A percentile compares a stretch with the other conserved stretches of the same genome.
phyloP scores from a whole-genome alignment of 495 filamentous ascomycete genomes.

The Saxispiralis lemnorum region DNA sequence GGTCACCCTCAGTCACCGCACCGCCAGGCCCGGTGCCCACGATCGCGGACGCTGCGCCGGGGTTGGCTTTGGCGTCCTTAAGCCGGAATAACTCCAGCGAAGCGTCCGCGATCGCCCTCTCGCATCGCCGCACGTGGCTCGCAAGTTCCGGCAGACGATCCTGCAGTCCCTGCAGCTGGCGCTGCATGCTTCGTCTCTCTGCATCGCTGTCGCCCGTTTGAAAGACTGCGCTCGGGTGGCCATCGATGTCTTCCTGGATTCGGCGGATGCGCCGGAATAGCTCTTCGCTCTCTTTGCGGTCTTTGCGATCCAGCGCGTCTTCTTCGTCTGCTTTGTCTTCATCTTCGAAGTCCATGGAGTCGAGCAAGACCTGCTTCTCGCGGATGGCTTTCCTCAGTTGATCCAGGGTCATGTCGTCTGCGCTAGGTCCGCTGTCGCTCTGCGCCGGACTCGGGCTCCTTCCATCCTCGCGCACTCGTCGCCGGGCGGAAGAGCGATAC shows the following conservation, averaged over 20 bases:
- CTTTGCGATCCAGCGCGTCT: constrained; percentile 73
- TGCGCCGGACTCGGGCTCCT: constrained; percentile 55
- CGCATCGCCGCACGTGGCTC: constrained; percentile 74
- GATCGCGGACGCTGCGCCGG: constrained; percentile 61
- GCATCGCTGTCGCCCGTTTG: constrained; percentile 63
- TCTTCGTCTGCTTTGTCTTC: constrained; percentile 81
- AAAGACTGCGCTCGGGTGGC: constrained; percentile 62
- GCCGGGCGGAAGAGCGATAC: constrained; percentile 85
- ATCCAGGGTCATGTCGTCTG: constrained; percentile 69
- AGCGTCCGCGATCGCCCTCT: constrained; percentile 82
- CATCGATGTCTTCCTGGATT: constrained; percentile 94
- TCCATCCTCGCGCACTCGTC: constrained; percentile 47
- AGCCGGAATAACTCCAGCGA: constrained; percentile 86
- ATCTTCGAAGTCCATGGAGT: constrained; percentile 93
- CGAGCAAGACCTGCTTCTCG: constrained; percentile 88
- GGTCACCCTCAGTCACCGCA: constrained; percentile 76
- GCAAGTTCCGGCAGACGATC: constrained; percentile 85
- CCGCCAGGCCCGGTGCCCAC: constrained; percentile 91
- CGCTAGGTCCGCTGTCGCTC: constrained; percentile 30
- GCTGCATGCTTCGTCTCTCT: constrained; percentile 66
- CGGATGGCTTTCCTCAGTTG: constrained; percentile 84
- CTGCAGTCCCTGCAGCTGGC: constrained; percentile 71
- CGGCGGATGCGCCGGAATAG: constrained; percentile 80
- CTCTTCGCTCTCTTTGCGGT: constrained; percentile 83
- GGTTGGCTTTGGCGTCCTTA: constrained; percentile 82